Evolutionary conservation across 371 early-diverging fungal species (phyloP).

Genomic region (Mortierella sp.): DNA sequence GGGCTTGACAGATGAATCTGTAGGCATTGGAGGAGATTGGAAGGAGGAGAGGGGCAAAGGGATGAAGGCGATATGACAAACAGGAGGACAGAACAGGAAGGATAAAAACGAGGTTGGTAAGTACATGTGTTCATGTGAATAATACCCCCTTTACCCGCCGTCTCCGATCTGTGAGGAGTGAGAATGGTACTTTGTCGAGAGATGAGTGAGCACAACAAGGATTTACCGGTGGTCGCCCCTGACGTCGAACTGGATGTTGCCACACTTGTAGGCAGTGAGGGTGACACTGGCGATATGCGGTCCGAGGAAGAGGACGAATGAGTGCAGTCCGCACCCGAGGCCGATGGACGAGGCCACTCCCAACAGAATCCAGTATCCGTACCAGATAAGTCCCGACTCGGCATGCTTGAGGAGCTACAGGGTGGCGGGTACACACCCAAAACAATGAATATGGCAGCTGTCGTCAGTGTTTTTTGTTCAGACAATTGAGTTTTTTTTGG

Average conservation of each 20-base stretch:
- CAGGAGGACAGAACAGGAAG: neutral
- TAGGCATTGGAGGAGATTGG: neutral
- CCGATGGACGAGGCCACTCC: constrained; percentile 93
- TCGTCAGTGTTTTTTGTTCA: neutral
- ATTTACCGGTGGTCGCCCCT: constrained; percentile 70
- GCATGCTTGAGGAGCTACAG: constrained; percentile 52
- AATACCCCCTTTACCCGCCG: neutral
- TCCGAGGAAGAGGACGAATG: constrained; percentile 92
- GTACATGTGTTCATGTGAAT: constrained; percentile 1
- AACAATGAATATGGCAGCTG: neutral
- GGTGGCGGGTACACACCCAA: neutral
- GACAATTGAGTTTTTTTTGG: neutral
- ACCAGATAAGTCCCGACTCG: constrained; percentile 74
- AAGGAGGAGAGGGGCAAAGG: neutral
- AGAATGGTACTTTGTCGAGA: neutral
- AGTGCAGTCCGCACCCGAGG: constrained; percentile 93
- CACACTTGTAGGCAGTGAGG: constrained; percentile 84
- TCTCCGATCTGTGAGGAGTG: neutral
- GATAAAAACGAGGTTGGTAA: neutral
- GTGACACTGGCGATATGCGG: constrained; percentile 92
- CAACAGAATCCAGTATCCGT: constrained; percentile 87
- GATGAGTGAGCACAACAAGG: neutral
- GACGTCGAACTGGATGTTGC: constrained; percentile 74
- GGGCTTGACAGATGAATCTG: constrained; percentile 53
- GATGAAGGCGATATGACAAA: neutral